phyloP scores from a whole-genome alignment of 2,329 filamentous ascomycete genomes.

The Graphiopsis chlorocephala region DNA sequence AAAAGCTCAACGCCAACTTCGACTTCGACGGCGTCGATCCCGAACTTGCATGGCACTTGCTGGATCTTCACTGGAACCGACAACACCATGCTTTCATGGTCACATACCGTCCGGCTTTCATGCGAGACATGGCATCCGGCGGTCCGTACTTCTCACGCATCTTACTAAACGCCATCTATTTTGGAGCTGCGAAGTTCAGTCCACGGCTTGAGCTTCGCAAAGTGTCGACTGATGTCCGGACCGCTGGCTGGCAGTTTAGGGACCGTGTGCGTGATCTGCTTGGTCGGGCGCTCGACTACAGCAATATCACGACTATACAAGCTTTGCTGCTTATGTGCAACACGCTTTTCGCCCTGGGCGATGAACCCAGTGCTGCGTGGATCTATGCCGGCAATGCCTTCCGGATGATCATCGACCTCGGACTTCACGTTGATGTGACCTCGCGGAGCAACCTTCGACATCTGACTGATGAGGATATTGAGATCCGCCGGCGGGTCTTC shows the following conservation, averaged over 20 bases:
- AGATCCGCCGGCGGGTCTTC: conserved; percentile 45
- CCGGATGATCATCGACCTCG: conserved; percentile 14
- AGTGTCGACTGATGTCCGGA: conserved; percentile 2
- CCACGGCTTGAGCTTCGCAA: conserved; percentile 8
- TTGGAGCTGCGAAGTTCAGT: conserved; percentile 8
- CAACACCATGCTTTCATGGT: conserved; percentile 25
- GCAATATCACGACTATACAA: conserved; percentile 11
- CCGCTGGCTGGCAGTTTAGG: conserved; percentile 7
- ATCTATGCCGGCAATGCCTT: conserved; percentile 6
- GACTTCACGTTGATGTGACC: conserved; percentile 40
- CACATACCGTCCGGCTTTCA: conserved; percentile 26
- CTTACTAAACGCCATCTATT: conserved; percentile 11
- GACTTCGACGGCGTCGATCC: conserved; percentile 57
- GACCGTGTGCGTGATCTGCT: conserved; percentile 7
- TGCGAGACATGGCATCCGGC: conserved; percentile 21
- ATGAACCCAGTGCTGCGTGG: conserved; percentile 13
- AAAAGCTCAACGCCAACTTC: conserved; percentile 25
- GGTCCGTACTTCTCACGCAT: conserved; percentile 10
- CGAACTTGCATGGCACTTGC: conserved; percentile 51
- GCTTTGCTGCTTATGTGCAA: conserved; percentile 8
- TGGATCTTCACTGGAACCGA: conserved; percentile 43
- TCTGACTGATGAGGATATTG: conserved; percentile 46
- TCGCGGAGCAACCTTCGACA: conserved; percentile 11
- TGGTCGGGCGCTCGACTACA: conserved; percentile 6
- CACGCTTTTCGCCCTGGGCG: conserved; percentile 3